Conservation (phyloP, 768 basidiomycete genomes). For the Dendrothele bispora region DNA sequence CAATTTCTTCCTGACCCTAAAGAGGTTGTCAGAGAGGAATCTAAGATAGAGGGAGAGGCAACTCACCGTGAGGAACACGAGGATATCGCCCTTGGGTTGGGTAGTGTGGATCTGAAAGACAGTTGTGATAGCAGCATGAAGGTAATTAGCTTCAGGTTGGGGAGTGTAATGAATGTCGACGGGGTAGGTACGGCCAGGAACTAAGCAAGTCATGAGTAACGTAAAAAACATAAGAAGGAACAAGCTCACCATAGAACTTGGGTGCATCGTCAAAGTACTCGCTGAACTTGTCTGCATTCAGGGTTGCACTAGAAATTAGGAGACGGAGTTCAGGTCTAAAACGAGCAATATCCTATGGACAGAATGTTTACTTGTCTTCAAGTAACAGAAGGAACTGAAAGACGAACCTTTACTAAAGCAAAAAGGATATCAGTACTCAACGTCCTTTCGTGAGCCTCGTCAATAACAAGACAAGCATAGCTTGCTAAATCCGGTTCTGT, state of each 20-base stretch:
- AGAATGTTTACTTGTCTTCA: constrained; percentile 19
- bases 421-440: constrained; percentile 98
- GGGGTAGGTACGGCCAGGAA: constrained; percentile 95
- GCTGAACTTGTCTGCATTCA: constrained; percentile 98
- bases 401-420: constrained; percentile 93
- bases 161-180: constrained; percentile 99
- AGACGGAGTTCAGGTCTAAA: constrained; percentile 93
- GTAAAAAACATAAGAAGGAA: constrained; percentile 2
- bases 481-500: constrained; percentile 97
- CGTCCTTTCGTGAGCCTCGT: constrained; percentile 98
- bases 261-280: constrained; percentile 97
- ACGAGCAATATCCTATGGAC: constrained; percentile 83
- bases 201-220: constrained; percentile 38
- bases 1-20: constrained; percentile 98
- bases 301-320: constrained; percentile 93
- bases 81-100: constrained; percentile 95
- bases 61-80: constrained; percentile 93
- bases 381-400: constrained; percentile 14
- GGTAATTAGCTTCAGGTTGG: constrained; percentile 98
- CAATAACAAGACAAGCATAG: constrained; percentile 94
- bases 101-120: constrained; percentile 99
- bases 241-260: constrained; percentile 78
- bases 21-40: neutral
- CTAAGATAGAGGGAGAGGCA: neutral
- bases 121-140: constrained; percentile 97